These are phyloP conservation scores for Hymenoscyphus albidus DNA, from an alignment of 2,329 filamentous ascomycete genomes.

Conservation along the genomic window DNA sequence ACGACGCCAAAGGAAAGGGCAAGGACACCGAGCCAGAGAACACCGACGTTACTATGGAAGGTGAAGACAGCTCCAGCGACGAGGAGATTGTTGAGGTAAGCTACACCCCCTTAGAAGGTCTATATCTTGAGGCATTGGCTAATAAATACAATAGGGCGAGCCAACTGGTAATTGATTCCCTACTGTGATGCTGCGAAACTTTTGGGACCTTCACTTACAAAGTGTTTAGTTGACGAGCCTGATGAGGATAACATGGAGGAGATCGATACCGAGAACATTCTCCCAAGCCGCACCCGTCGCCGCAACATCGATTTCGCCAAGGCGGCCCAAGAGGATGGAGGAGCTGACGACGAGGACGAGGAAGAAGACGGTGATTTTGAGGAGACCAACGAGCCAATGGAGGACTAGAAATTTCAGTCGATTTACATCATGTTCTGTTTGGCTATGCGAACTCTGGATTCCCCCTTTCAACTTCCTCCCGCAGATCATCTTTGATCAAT, in stretches of 20 bases:
- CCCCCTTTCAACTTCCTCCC: background rate
- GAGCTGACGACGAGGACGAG: constrained; percentile 74
- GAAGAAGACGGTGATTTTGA: constrained; percentile 67
- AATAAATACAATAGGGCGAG: constrained; percentile 20
- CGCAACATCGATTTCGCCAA: constrained; percentile 91
- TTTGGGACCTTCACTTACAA: constrained; percentile 24
- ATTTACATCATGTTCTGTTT: constrained; percentile 14
- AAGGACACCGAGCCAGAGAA: constrained; percentile 56
- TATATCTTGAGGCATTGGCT: constrained; percentile 8
- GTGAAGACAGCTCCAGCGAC: constrained; percentile 64
- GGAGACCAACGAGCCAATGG: constrained; percentile 61
- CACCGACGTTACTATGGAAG: constrained; percentile 66
- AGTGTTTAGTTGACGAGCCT: constrained; percentile 57
- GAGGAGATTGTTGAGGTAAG: constrained; percentile 63
- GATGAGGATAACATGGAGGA: constrained; percentile 83
- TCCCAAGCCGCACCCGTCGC: constrained; percentile 80
- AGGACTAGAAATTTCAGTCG: constrained; percentile 41
- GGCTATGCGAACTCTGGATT: constrained; percentile 8
- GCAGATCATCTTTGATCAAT: constrained; percentile 13
- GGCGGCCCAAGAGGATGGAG: constrained; percentile 74
- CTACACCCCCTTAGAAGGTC: constrained; percentile 23
- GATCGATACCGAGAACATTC: constrained; percentile 87
- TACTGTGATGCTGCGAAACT: constrained; percentile 10
- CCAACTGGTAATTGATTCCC: constrained; percentile 28
- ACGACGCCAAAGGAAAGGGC: constrained; percentile 79